These are phyloP conservation scores for Corymbia citriodora DNA, from an alignment of 441 rosid species.

Conservation along the genomic window DNA sequence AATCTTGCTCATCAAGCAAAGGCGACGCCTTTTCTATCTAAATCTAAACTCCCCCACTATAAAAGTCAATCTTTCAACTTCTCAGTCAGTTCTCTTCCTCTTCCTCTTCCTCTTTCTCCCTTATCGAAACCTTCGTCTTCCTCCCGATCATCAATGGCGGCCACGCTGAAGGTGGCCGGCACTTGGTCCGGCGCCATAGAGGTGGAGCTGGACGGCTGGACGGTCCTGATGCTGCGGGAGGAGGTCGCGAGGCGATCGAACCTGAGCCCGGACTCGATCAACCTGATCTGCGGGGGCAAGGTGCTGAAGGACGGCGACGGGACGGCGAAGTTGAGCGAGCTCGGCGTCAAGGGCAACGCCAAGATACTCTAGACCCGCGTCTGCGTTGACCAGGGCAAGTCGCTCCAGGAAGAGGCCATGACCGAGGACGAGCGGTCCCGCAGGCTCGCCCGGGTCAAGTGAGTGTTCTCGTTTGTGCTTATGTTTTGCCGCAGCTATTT, in stretches of 20 bases:
- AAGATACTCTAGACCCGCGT: slow-evolving; percentile 64
- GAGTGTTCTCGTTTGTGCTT: slow-evolving; percentile 9
- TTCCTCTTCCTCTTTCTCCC: neutral
- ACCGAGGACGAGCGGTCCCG: slow-evolving; percentile 70
- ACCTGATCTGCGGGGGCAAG: slow-evolving; percentile 65
- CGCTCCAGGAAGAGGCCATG: slow-evolving; percentile 37
- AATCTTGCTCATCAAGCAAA: neutral
- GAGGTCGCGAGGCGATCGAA: slow-evolving; percentile 68
- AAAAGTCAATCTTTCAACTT: neutral
- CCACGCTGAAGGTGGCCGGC: slow-evolving; percentile 79
- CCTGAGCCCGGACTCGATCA: slow-evolving; percentile 45
- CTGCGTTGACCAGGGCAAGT: slow-evolving; percentile 55
- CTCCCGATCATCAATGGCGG: slow-evolving; percentile 30
- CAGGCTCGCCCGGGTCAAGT: slow-evolving; percentile 74
- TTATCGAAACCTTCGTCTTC: neutral
- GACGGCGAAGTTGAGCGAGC: slow-evolving; percentile 34
- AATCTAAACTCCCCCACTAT: neutral
- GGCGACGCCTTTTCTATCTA: neutral
- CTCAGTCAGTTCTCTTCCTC: neutral
- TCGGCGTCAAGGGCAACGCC: slow-evolving; percentile 62
- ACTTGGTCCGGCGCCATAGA: slow-evolving; percentile 72
- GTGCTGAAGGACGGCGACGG: slow-evolving; percentile 61
- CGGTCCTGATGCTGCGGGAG: slow-evolving; percentile 55
- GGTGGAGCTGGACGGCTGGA: slow-evolving; percentile 77
- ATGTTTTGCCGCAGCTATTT: neutral